Evolutionary conservation across 352 stramenopile species (phyloP).

Genomic region (Aphanomyces astaci): DNA sequence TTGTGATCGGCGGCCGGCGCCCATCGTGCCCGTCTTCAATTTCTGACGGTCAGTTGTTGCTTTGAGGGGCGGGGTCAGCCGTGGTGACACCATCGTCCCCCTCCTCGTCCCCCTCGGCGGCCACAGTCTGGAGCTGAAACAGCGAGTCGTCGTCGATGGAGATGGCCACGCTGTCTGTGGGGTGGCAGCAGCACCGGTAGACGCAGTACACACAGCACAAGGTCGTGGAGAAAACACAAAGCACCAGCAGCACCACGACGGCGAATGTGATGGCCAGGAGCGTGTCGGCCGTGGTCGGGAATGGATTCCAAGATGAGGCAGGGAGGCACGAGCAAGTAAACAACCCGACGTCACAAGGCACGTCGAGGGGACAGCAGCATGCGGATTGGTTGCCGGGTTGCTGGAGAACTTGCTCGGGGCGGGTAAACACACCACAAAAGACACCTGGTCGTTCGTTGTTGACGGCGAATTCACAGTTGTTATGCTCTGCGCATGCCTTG

Average conservation of each 20-base stretch:
- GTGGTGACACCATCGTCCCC: neutral
- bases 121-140: neutral
- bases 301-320: neutral
- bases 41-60: neutral
- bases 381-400: neutral
- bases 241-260: neutral
- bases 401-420: neutral
- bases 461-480: neutral
- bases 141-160: neutral
- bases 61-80: neutral
- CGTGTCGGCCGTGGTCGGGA: neutral
- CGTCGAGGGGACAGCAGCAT: neutral
- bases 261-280: neutral
- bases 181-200: slow-evolving; percentile 1
- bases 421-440: neutral
- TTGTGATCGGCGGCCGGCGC: slow-evolving; percentile 46
- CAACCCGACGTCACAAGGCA: neutral
- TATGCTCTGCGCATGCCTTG: neutral
- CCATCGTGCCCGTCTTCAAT: too few species aligned
- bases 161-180: neutral
- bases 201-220: neutral
- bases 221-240: neutral
- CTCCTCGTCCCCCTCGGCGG: neutral
- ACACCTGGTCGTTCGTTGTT: neutral
- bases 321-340: neutral